These are phyloP conservation scores for Didymella lethalis DNA, from an alignment of 2,329 filamentous ascomycete genomes.

Conservation along the genomic window DNA sequence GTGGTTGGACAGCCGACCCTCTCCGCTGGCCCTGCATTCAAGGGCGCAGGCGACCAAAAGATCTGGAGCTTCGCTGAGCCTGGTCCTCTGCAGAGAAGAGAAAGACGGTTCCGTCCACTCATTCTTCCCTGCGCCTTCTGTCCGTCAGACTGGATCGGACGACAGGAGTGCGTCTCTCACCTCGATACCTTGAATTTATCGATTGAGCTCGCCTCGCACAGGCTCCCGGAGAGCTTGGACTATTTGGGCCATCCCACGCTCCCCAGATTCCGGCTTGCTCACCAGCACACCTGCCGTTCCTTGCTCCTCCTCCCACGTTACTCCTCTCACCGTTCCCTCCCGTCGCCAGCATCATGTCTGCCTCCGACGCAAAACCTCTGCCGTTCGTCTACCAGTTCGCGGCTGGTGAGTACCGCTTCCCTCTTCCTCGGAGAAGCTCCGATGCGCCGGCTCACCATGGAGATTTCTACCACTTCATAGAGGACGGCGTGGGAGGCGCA, in stretches of 20 bases:
- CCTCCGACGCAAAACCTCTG: slow-evolving; percentile 71
- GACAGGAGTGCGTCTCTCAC: background rate
- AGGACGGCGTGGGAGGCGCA: slow-evolving; percentile 12
- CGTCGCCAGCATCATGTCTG: slow-evolving; percentile 52
- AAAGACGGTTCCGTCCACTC: background rate
- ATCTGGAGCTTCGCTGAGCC: background rate
- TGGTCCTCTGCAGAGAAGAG: background rate
- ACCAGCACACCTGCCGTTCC: slow-evolving; percentile 25
- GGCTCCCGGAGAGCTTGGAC: slow-evolving; percentile 9
- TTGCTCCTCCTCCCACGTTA: slow-evolving; percentile 20
- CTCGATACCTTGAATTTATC: background rate
- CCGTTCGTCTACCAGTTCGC: slow-evolving; percentile 95
- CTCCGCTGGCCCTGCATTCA: too few relatives aligned
- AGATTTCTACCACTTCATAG: slow-evolving; percentile 12
- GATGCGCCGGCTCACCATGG: slow-evolving; percentile 21
- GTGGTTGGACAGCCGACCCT: slow-evolving; percentile 13
- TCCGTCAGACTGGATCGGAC: background rate
- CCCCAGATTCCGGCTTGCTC: slow-evolving; percentile 35
- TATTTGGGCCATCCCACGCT: slow-evolving; percentile 39
- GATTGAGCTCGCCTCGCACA: background rate
- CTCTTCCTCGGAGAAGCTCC: slow-evolving; percentile 36
- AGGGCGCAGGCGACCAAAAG: background rate
- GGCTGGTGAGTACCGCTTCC: slow-evolving; percentile 69
- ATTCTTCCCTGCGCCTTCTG: background rate
- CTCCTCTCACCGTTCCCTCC: slow-evolving; percentile 17